phyloP scores from a whole-genome alignment of 495 filamentous ascomycete genomes.

The Lepraria neglecta region DNA sequence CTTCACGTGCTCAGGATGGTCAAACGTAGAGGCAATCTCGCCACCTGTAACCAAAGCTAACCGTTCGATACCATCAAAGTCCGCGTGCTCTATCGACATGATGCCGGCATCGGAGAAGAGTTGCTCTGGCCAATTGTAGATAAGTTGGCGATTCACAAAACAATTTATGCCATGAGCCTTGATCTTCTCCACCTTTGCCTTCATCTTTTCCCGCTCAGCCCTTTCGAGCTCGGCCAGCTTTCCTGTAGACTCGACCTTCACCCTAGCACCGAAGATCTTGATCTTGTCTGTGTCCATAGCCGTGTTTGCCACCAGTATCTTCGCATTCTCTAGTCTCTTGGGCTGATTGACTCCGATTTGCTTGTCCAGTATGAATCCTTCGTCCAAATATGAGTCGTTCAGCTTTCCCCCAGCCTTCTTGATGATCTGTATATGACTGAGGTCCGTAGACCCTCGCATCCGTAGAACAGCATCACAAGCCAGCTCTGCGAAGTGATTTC shows the following conservation, averaged over 20 bases:
- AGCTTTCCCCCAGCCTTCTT: conserved; percentile 99
- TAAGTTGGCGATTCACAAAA: conserved; percentile 97
- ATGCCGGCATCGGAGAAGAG: conserved; percentile 97
- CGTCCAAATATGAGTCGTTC: conserved; percentile 92
- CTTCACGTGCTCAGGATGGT: conserved; percentile 95
- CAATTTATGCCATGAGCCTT: conserved; percentile 99
- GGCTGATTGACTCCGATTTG: conserved; percentile 98
- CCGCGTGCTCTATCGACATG: conserved; percentile 96
- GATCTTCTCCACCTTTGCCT: conserved; percentile 95
- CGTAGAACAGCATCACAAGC: conserved; percentile 90
- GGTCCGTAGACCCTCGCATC: conserved; percentile 83
- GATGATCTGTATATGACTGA: conserved; percentile 98
- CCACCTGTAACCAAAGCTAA: conserved; percentile 92
- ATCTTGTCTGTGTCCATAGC: conserved; percentile 99
- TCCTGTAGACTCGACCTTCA: conserved; percentile 90
- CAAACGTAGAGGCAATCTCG: conserved; percentile 95
- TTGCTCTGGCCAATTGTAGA: conserved; percentile 99
- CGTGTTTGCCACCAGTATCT: conserved; percentile 95
- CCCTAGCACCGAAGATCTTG: conserved; percentile 95
- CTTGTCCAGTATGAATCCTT: conserved; percentile 98
- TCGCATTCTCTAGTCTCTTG: conserved; percentile 93
- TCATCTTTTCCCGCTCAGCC: conserved; percentile 99
- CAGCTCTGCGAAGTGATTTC: conserved; percentile 82
- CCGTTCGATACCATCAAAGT: conserved; percentile 96
- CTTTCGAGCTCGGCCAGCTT: conserved; percentile 96